These are phyloP conservation scores for Dactylella cylindrospora DNA, from an alignment of 2,329 filamentous ascomycete genomes.

Conservation along the genomic window DNA sequence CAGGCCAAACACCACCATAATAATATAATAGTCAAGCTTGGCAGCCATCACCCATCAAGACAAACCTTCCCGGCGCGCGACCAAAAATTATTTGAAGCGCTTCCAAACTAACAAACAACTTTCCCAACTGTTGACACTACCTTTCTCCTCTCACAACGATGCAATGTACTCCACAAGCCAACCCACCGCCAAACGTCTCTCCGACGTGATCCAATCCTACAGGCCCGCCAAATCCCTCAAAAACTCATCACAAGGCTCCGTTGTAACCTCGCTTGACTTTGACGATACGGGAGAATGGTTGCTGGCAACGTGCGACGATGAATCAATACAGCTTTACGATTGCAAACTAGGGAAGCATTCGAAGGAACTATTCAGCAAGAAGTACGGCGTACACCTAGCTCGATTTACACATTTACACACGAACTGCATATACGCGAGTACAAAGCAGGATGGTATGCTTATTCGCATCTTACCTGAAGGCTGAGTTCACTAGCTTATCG, in stretches of 20 bases:
- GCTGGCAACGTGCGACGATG: constrained; percentile 88
- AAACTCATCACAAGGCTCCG: constrained; percentile 47
- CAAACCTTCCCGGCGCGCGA: too few species aligned
- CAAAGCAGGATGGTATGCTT: constrained; percentile 77
- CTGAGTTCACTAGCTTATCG: neutral
- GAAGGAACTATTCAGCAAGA: constrained; percentile 89
- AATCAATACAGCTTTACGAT: constrained; percentile 93
- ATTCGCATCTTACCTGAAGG: neutral
- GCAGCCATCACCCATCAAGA: too few species aligned
- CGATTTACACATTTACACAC: constrained; percentile 90
- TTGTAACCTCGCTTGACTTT: constrained; percentile 89
- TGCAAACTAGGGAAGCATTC: constrained; percentile 85
- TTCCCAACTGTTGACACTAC: too few species aligned
- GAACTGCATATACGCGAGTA: constrained; percentile 92
- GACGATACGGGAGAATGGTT: constrained; percentile 91
- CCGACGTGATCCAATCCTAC: constrained; percentile 55
- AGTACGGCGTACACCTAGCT: constrained; percentile 92
- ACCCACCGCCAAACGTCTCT: constrained; percentile 47
- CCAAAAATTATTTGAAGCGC: neutral
- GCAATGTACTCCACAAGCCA: constrained; percentile 46
- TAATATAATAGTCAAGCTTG: too few species aligned
- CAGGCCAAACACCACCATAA: too few species aligned
- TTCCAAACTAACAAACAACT: neutral
- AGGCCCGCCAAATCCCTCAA: constrained; percentile 58
- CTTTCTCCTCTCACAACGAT: constrained; percentile 9